Evolutionary conservation across 768 basidiomycete genomes (phyloP).

Genomic region (Suillus cothurnatus): DNA sequence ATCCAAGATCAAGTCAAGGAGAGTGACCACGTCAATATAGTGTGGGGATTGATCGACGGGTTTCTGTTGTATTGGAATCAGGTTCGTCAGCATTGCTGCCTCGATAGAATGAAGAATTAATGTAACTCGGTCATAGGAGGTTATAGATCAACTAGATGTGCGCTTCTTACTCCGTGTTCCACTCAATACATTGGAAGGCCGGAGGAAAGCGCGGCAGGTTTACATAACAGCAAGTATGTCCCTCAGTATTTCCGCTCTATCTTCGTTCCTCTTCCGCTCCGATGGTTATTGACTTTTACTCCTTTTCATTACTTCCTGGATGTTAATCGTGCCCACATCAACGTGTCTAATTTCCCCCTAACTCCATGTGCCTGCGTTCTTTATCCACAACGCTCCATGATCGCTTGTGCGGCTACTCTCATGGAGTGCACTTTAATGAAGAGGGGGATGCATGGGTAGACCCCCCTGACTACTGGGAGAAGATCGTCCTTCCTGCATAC

Average conservation of each 20-base stretch:
- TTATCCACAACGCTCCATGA: conserved; percentile 6
- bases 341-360: conserved; percentile 14
- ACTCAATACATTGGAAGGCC: conserved; percentile 68
- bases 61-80: conserved; percentile 92
- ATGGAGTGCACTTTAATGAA: conserved; percentile 79
- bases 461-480: conserved; percentile 87
- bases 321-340: conserved; percentile 22
- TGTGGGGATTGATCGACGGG: conserved; percentile 90
- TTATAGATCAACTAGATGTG: conserved; percentile 74
- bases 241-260: conserved; percentile 12
- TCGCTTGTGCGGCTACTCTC: conserved; percentile 13
- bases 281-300: conserved; percentile 27
- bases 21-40: conserved; percentile 48
- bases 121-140: conserved; percentile 45
- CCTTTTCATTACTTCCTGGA: conserved; percentile 27
- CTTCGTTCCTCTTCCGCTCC: conserved; percentile 5
- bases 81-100: conserved; percentile 41
- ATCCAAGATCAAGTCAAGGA: conserved; percentile 46
- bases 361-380: conserved; percentile 10
- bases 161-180: conserved; percentile 86
- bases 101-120: conserved; percentile 1
- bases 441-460: conserved; percentile 91
- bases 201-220: conserved; percentile 78
- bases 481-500: conserved; percentile 95
- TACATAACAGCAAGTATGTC: conserved; percentile 88